These are phyloP conservation scores for Cephalotrichum gorgonifer DNA, from an alignment of 2,329 filamentous ascomycete species.

Conservation along the genomic window DNA sequence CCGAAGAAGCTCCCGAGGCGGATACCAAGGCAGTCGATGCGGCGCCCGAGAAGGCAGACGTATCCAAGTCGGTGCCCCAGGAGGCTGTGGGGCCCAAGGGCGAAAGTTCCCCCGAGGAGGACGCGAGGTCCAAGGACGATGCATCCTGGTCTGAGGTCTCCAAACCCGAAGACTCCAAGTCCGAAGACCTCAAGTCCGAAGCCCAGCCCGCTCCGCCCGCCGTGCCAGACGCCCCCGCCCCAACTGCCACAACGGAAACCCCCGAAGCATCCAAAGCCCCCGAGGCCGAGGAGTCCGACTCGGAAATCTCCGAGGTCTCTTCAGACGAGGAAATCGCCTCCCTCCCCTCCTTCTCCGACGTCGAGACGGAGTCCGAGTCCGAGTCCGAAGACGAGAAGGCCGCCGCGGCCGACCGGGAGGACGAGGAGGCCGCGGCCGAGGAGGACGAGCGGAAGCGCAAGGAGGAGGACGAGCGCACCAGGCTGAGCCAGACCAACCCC, in stretches of 20 bases:
- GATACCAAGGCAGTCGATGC: background rate
- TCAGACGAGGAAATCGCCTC: conserved; percentile 15
- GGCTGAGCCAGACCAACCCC: background rate
- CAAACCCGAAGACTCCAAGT: conserved; percentile 10
- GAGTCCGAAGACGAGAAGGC: conserved; percentile 15
- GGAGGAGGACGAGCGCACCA: conserved; percentile 1
- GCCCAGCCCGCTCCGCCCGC: no score
- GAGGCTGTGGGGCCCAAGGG: background rate
- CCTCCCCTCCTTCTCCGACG: background rate
- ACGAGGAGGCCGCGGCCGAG: conserved; percentile 9
- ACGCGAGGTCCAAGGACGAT: background rate
- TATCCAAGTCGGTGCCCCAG: background rate
- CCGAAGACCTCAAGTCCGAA: background rate
- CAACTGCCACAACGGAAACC: background rate
- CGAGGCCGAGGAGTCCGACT: background rate
- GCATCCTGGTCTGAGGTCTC: background rate
- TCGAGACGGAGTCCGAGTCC: conserved; percentile 10
- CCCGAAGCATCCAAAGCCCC: background rate
- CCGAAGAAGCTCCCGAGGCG: background rate
- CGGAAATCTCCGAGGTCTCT: conserved; percentile 17
- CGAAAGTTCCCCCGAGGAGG: background rate
- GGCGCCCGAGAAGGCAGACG: background rate
- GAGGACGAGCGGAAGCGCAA: conserved; percentile 13
- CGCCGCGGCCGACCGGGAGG: conserved; percentile 7
- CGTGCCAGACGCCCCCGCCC: background rate